Evolutionary conservation across 1,139 yeast species (phyloP).

Genomic region (Fermentozyma sake): DNA sequence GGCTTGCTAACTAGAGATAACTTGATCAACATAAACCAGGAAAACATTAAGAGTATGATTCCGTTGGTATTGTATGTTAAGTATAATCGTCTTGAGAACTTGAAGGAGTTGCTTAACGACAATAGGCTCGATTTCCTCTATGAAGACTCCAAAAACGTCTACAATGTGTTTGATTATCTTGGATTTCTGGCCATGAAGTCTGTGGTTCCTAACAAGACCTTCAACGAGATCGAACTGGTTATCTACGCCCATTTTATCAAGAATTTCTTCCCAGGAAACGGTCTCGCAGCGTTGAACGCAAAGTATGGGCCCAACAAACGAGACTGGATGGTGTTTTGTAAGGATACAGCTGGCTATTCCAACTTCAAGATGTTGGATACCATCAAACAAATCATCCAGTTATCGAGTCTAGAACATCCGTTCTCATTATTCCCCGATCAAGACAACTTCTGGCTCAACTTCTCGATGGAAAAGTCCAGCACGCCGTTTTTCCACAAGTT

Average conservation of each 20-base stretch:
- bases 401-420: conserved; percentile 32
- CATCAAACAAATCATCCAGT: conserved; percentile 31
- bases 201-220: conserved; percentile 24
- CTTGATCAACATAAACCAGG: conserved; percentile 54
- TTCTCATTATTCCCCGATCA: conserved; percentile 36
- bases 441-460: conserved; percentile 35
- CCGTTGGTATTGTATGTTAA: conserved; percentile 72
- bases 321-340: conserved; percentile 33
- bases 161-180: conserved; percentile 41
- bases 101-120: conserved; percentile 44
- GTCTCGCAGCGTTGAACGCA: conserved; percentile 30
- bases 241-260: conserved; percentile 38
- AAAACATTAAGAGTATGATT: conserved; percentile 56
- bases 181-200: conserved; percentile 32
- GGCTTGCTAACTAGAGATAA: conserved; percentile 28
- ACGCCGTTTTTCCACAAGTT: conserved; percentile 32
- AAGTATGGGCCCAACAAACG: conserved; percentile 27
- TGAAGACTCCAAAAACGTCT: conserved; percentile 40
- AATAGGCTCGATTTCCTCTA: conserved; percentile 38
- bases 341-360: conserved; percentile 14
- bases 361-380: conserved; percentile 33
- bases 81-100: conserved; percentile 61
- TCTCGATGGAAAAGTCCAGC: conserved; percentile 20
- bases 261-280: conserved; percentile 19
- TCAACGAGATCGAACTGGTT: conserved; percentile 40